A percentile compares a stretch with the other conserved stretches of the same genome.
Conservation (phyloP, 1,284 basidiomycete species). For the Pulchroboletus neoregius region DNA sequence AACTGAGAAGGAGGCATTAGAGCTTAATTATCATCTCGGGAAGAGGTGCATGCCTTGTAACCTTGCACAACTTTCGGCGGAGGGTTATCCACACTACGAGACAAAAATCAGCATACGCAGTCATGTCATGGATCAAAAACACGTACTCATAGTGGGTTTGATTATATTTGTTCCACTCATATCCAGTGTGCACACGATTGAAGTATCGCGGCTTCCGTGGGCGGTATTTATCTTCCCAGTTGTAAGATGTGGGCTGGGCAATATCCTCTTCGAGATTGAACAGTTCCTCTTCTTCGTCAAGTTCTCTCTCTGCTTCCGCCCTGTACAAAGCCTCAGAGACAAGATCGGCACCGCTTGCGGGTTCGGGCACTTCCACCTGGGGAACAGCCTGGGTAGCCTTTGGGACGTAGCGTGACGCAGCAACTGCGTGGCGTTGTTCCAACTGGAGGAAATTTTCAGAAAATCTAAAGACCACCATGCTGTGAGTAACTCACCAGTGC, state of each 20-base stretch:
- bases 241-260: constrained; percentile 78
- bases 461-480: constrained; percentile 1
- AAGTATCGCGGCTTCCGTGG: constrained; percentile 99
- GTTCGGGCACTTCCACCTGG: constrained; percentile 46
- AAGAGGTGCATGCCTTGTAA: constrained; percentile 70
- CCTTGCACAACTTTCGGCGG: constrained; percentile 98
- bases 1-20: constrained; percentile 49
- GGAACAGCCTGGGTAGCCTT: constrained; percentile 55
- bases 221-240: constrained; percentile 98
- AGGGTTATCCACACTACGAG: constrained; percentile 82
- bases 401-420: constrained; percentile 81
- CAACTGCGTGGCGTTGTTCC: constrained; percentile 71
- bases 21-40: constrained; percentile 15
- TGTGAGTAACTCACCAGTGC: constrained; percentile 53
- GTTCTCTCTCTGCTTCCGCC: constrained; percentile 84
- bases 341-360: constrained; percentile 68
- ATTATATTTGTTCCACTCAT: constrained; percentile 99
- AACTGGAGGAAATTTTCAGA: constrained; percentile 45
- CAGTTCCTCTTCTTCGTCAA: constrained; percentile 93
- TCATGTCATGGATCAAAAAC: constrained; percentile 1
- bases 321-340: constrained; percentile 83
- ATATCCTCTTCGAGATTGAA: constrained; percentile 91
- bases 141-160: constrained; percentile 97
- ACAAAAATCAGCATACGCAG: constrained; percentile 14
- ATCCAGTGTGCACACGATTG: constrained; percentile 99